A percentile compares a stretch with the other conserved stretches of the same genome.
These are phyloP conservation scores for Neohortaea acidophila DNA, from an alignment of 495 filamentous ascomycete species.

Conservation along the genomic window DNA sequence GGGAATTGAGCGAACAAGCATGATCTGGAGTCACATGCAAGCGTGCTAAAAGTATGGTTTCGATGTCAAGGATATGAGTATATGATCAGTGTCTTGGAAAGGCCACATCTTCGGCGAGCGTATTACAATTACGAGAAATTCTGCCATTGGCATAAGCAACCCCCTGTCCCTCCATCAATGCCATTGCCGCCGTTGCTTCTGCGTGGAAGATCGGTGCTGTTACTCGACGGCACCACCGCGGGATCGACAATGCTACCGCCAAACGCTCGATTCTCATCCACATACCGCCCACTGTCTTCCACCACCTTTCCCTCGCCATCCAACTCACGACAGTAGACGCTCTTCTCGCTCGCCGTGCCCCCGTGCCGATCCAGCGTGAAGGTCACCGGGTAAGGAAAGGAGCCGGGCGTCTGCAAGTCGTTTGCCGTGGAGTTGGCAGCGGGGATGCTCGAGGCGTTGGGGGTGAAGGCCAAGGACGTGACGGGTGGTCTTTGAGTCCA, in stretches of 20 bases:
- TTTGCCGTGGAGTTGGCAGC: conserved; percentile 33
- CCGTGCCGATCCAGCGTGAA: conserved; percentile 62
- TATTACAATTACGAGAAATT: conserved; percentile 44
- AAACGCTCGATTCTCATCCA: conserved; percentile 43
- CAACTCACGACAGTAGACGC: conserved; percentile 55
- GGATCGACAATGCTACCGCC: conserved; percentile 48
- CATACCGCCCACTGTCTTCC: conserved; percentile 35
- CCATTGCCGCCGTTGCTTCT: conserved; percentile 31
- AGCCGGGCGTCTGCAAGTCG: conserved; percentile 46
- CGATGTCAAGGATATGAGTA: no score
- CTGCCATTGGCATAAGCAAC: conserved; percentile 58
- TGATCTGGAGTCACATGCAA: no score
- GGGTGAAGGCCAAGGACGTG: not conserved
- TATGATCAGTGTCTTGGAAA: no score
- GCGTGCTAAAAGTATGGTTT: no score
- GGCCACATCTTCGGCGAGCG: no score
- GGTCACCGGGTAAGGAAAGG: conserved; percentile 76
- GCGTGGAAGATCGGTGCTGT: conserved; percentile 12
- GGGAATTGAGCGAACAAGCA: no score
- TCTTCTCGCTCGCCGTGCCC: conserved; percentile 44
- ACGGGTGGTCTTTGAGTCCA: conserved; percentile 44
- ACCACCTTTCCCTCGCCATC: conserved; percentile 38
- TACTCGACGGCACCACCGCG: conserved; percentile 33
- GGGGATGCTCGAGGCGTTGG: conserved; percentile 8
- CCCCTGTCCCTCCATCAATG: conserved; percentile 56